Evolutionary conservation across 352 stramenopile genomes (phyloP), one percentile per base, ranked within the genome.

Genomic region (Phytopythium litorale): DNA sequence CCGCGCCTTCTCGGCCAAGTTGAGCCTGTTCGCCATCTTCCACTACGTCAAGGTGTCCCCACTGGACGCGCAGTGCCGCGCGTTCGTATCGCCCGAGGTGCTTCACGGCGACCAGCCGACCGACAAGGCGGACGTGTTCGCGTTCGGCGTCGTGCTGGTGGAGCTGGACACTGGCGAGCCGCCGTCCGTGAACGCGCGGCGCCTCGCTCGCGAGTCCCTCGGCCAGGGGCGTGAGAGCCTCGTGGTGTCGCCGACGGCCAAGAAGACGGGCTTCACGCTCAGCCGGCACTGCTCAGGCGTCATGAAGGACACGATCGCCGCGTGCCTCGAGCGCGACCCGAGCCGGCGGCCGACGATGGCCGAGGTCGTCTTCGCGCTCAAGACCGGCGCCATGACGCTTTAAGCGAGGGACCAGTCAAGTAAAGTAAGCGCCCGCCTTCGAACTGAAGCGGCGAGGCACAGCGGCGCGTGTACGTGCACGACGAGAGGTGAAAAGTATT

Each of bases 11-110:
- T 78, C 74, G 30, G 85, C 78, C 52, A 92, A 94, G 64, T 59
- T 92, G 37, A 92, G 80, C 58, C 63, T 91, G 11, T 92, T 94
- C 55, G 77, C 81, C 19, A 78, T 90, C 57, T 89, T 89, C 71
- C 81, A 93, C 62, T 89, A 90, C 62, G 79, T 89, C 15, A 84
- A 89, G 46, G 68, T 86, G 12, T 89, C 77, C 25, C 83, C 81
- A 32, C 63, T 90, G 49, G 83, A 90, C 63, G 78, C 72, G 33
- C 78, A 91, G 62, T 86, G 77, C 55, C 72, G 73, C 38, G 67
- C 89, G 35, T 89, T 94, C 23, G 83, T 79, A 4, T 76, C 85
- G 21, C 85, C 85, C 0, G 85, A 94, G 56, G 73, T 92, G 58
- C 64, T 91, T 43, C 79, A 75, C 18, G 83, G 85, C 7, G 79